Base-by-base conservation (phyloP, 2,329 filamentous ascomycete species). In the Tetracladium maxilliforme region DNA sequence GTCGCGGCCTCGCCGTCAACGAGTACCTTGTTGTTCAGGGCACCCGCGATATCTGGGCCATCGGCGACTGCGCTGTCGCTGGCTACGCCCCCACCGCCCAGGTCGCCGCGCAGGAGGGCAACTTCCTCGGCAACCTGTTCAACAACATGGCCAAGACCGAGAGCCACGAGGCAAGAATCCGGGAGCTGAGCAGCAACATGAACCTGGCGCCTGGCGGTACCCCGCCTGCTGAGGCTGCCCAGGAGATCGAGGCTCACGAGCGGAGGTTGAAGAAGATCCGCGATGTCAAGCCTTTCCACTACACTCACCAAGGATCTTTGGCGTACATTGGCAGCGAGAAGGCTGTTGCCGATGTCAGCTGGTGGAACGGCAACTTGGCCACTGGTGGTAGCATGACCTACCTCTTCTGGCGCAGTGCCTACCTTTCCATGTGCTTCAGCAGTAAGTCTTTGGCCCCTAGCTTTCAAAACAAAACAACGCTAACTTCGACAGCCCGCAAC, bases 401-500 rank as follows among this genome's bases (percentile, higher is more conserved):
- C 60, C 70, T 94, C 39, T 98, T 98, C 72, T 98, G 90, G 90
- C 71, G 86, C 51, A 92, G 81, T 48, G 90, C 87, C 28, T 98
- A 98, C 55, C 63, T 98, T 52, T 94, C 83, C 66, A 98, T 98
- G 90, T 94, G 87, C 71, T 98, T 98, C 56, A 95, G 86, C 73
- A 86, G 83, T 90, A 69, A 74, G 82, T 79, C 39, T 31, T 17
- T 12, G 24, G 25, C 18, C 12, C 17, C 11, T 19, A 16, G 20
- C 22, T 16, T 26, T 21, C 10, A 7, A 9, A 16, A 25, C 13
- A 23, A 27, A 4, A 14, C 15, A 9, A 22, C 22, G 14, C 21
- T 29, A 25, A 31, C 42, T 31, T 16, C 19, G 25, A 23, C 36
- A 92, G 82, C 82, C 33, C 83, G 90, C 42, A 98, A 98, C 63